Conservation (phyloP, 352 stramenopile species). For the Lagenidium giganteum region DNA sequence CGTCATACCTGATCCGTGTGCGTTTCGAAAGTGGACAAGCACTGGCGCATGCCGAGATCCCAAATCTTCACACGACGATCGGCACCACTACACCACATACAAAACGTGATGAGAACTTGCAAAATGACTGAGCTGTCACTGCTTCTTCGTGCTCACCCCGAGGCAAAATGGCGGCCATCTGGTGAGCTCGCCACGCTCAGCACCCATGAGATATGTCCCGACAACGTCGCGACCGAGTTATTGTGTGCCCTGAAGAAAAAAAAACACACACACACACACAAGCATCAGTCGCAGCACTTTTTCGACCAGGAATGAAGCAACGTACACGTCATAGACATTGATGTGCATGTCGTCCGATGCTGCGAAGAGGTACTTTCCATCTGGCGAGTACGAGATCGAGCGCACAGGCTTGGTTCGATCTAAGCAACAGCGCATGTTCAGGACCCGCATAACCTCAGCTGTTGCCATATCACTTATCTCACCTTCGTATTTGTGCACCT, state of each 20-base stretch:
- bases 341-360: conserved; percentile 90
- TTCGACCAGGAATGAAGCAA: conserved; percentile 1
- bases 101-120: conserved; percentile 4
- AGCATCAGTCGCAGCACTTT: not conserved
- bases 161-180: conserved; percentile 82
- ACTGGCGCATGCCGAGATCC: conserved; percentile 85
- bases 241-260: conserved; percentile 42
- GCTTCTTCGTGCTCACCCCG: conserved; percentile 35
- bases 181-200: conserved; percentile 81
- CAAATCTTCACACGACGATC: conserved; percentile 92
- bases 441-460: no score
- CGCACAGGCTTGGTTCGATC: conserved; percentile 86
- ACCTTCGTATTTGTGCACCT: conserved; percentile 88
- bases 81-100: conserved; percentile 38
- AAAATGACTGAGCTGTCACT: not conserved
- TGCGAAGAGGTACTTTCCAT: conserved; percentile 85
- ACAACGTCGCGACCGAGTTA: conserved; percentile 78
- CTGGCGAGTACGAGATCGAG: conserved; percentile 75
- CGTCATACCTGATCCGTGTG: conserved; percentile 81
- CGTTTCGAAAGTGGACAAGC: conserved; percentile 86
- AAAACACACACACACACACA: not conserved
- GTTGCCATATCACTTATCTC: not conserved
- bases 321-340: conserved; percentile 91
- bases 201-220: conserved; percentile 87
- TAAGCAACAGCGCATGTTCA: no score